Evolutionary conservation across 73 alveolate genomes (phyloP), one percentile per base, ranked within the genome.

Genomic region (Symbiodinium natans): DNA sequence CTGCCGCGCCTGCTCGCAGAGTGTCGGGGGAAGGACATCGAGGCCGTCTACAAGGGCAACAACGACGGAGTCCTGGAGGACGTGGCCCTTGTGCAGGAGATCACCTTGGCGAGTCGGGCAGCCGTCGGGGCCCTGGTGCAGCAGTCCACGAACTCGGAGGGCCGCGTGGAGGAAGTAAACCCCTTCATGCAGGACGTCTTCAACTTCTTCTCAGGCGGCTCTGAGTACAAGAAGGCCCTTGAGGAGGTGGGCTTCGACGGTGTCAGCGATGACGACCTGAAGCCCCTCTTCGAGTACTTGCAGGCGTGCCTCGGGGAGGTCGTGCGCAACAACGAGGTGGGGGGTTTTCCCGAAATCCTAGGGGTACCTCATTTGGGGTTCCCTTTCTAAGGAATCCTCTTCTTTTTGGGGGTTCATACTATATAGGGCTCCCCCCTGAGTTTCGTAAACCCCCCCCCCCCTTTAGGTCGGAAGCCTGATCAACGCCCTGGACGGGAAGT

Each of bases 1-100:
- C 92, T 98, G 71, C 99, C 99, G 29, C 89, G 94, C 83, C 83
- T 98, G 93, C 63, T 98, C 9, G 99, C 99, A 1, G 99, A 98
- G 92, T 31, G 82, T 43, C 23, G 87, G 33, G 99, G 99, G 87
- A 74, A 86, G 43, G 98, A 98, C 96, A 98, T 98, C 48, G 99
- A 98, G 88, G 99, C 94, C 19, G 95, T 88, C 71, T 88, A 88
- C 95, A 88, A 88, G 75, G 95, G 95, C 86, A 88, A 88, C 95
- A 88, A 88, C 73, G 95, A 88, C 10, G 95, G 95, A 42, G 29
- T 39, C 86, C 73, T 88, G 9, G 95, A 88, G 95, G 95, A 88
- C 46, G 95, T 88, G 85, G 85, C 95, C 1, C 15, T 88, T 85
- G 86, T 88, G 43, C 95, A 88, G 42, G 86, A 92, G 59, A 74